phyloP scores from a whole-genome alignment of 345 rosid genomes.

The Brassica juncea region DNA sequence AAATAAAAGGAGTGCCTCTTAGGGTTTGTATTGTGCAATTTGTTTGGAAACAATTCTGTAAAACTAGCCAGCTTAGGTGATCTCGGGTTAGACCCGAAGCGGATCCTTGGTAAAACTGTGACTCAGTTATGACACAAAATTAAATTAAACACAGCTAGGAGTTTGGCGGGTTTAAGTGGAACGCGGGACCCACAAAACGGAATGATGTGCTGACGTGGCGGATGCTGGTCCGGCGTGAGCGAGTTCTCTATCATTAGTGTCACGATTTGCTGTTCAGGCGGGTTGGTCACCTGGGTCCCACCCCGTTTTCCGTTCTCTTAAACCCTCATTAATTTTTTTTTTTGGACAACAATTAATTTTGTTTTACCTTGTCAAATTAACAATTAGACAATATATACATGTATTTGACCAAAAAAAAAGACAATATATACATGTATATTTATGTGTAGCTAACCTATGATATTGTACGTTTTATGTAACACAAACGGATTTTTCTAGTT shows the following conservation, averaged over 20 bases:
- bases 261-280: constrained; percentile 54
- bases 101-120: constrained; percentile 9
- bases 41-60: neutral
- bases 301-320: constrained; percentile 48
- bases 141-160: constrained; percentile 13
- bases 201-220: constrained; percentile 64
- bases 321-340: constrained; percentile 11
- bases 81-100: constrained; percentile 9
- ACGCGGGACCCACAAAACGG: constrained; percentile 50
- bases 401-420: neutral
- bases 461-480: neutral
- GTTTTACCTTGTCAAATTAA: neutral
- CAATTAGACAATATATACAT: neutral
- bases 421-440: neutral
- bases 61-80: neutral
- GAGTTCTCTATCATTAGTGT: constrained; percentile 63
- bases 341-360: neutral
- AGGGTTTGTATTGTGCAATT: constrained; percentile 1
- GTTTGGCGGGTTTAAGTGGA: constrained; percentile 39
- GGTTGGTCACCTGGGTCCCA: constrained; percentile 48
- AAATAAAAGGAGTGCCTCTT: neutral
- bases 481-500: neutral
- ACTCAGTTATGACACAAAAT: neutral
- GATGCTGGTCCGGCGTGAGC: constrained; percentile 77
- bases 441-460: neutral